phyloP scores from a whole-genome alignment of 1,284 basidiomycete genomes.

The Microbotryum violaceum region DNA sequence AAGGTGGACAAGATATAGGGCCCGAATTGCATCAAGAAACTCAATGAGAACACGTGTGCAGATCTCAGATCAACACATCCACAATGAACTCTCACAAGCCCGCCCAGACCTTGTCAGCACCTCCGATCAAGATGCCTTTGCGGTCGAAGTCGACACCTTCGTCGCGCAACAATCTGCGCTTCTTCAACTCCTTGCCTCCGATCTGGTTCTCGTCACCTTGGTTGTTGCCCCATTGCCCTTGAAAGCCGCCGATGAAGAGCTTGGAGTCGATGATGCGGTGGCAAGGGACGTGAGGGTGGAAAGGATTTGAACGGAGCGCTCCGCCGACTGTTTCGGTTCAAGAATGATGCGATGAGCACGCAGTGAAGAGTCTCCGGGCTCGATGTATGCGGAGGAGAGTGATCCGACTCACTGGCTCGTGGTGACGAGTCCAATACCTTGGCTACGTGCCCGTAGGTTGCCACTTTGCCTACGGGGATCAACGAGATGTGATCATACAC shows the following conservation, averaged over 20 bases:
- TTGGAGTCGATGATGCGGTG: slow-evolving; percentile 58
- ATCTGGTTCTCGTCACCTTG: slow-evolving; percentile 6
- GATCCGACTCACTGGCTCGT: background rate
- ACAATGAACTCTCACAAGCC: too few relatives aligned
- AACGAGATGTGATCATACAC: slow-evolving; percentile 1
- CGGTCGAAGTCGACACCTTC: slow-evolving; percentile 51
- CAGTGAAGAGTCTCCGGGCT: too few relatives aligned
- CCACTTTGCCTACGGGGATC: background rate
- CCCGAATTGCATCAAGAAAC: too few relatives aligned
- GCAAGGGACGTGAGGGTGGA: slow-evolving; percentile 57
- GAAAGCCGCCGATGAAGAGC: slow-evolving; percentile 51
- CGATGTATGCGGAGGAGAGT: background rate
- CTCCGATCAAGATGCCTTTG: slow-evolving; percentile 43
- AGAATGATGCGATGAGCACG: too few relatives aligned
- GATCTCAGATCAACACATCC: too few relatives aligned
- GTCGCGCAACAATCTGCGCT: slow-evolving; percentile 46
- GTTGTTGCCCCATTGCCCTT: slow-evolving; percentile 52
- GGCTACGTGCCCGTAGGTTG: slow-evolving; percentile 1
- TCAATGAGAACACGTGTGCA: too few relatives aligned
- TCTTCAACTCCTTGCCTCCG: slow-evolving; percentile 40
- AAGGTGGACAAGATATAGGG: too few relatives aligned
- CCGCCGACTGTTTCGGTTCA: slow-evolving; percentile 47
- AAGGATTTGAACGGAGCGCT: slow-evolving; percentile 56
- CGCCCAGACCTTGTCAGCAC: slow-evolving; percentile 20
- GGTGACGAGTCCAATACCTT: background rate